Percentiles rank a stretch among this genome's conserved stretches.
These are phyloP conservation scores for Papiliotrema fonsecae DNA, from an alignment of 1,284 basidiomycete species.

Conservation along the genomic window DNA sequence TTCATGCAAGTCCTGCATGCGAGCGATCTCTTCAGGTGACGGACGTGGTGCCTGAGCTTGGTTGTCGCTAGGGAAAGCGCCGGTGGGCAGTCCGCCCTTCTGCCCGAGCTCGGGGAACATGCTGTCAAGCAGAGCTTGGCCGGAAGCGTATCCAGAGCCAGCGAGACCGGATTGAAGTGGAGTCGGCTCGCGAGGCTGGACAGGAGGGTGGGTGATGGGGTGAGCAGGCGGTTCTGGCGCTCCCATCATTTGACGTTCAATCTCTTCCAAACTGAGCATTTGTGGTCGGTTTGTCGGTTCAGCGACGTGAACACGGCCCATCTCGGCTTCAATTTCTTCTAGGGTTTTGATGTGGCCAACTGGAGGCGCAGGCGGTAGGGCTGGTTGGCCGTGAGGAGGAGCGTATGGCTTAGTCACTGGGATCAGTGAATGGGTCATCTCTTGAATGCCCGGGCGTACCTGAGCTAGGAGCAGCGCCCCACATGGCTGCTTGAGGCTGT, in stretches of 20 bases:
- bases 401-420: constrained; percentile 42
- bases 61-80: constrained; percentile 9
- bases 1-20: constrained; percentile 31
- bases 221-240: constrained; percentile 3
- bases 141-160: constrained; percentile 32
- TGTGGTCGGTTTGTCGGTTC: constrained; percentile 19
- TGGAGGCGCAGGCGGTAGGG: constrained; percentile 17
- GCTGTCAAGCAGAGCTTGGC: constrained; percentile 40
- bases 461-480: constrained; percentile 42
- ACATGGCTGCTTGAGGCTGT: constrained; percentile 22
- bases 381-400: constrained; percentile 22
- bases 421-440: neutral
- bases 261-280: constrained; percentile 47
- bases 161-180: constrained; percentile 25
- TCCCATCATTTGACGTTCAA: constrained; percentile 48
- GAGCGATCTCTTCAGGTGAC: constrained; percentile 37
- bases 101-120: constrained; percentile 46
- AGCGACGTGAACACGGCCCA: constrained; percentile 49
- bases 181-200: constrained; percentile 31
- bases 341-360: constrained; percentile 65
- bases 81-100: constrained; percentile 11
- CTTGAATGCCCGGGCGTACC: constrained; percentile 18
- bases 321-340: constrained; percentile 91
- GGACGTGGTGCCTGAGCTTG: constrained; percentile 5
- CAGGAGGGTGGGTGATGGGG: constrained; percentile 18